Percentiles rank a stretch among this genome's conserved stretches.
Evolutionary conservation across 768 basidiomycete genomes (phyloP).

Genomic region (Agrocybe chaxingu): DNA sequence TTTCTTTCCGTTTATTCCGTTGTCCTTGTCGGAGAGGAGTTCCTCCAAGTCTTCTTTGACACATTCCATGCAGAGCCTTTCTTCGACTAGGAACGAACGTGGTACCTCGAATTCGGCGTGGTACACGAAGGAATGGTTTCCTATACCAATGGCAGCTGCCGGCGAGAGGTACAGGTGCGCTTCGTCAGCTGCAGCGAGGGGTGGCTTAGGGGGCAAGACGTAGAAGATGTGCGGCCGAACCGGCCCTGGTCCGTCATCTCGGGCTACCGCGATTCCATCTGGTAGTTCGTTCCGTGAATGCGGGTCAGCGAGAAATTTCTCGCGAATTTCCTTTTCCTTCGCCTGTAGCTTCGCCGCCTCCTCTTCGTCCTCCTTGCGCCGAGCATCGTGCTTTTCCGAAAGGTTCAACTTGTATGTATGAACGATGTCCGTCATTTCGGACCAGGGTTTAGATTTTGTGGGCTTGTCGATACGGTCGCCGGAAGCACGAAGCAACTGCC

Average conservation of each 20-base stretch:
- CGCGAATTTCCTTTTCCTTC: neutral
- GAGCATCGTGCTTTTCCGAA: neutral
- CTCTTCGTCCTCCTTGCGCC: neutral
- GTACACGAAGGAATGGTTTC: conserved; percentile 53
- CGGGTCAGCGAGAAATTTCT: conserved; percentile 7
- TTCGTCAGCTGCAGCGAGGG: conserved; percentile 21
- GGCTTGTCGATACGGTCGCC: neutral
- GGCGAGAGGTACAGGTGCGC: conserved; percentile 50
- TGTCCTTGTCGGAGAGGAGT: conserved; percentile 19
- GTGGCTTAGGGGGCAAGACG: conserved; percentile 22
- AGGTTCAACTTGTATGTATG: conserved; percentile 2
- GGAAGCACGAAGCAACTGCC: conserved; percentile 5
- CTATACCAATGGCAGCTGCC: conserved; percentile 30
- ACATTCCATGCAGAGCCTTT: conserved; percentile 36
- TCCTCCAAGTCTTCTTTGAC: conserved; percentile 26
- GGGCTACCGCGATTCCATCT: conserved; percentile 4
- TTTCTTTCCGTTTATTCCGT: conserved; percentile 14
- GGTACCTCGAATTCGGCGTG: conserved; percentile 52
- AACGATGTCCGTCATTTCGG: conserved; percentile 5
- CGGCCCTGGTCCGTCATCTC: conserved; percentile 9
- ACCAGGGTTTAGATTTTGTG: neutral
- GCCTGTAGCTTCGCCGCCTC: neutral
- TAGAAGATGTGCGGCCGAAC: conserved; percentile 25
- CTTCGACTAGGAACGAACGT: conserved; percentile 30
- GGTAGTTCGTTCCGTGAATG: conserved; percentile 10